Evolutionary conservation across 164 flowering plant genomes (phyloP).

Genomic region (Berberis vulgaris): DNA sequence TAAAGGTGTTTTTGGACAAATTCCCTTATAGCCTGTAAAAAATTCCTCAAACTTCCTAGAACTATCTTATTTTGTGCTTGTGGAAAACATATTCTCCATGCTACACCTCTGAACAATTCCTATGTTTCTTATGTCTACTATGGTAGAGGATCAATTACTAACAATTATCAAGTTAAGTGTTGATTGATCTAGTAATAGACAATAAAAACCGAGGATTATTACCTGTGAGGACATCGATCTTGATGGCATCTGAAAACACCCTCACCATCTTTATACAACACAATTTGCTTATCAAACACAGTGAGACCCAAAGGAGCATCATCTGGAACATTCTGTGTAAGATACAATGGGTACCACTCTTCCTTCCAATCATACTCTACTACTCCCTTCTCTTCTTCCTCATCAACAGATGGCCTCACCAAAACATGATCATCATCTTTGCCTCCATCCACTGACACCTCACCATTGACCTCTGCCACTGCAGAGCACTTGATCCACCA

Average conservation of each 20-base stretch:
- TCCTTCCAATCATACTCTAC: slow-evolving; percentile 81
- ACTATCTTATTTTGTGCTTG: too few relatives aligned
- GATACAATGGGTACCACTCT: slow-evolving; percentile 95
- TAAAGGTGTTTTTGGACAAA: neutral
- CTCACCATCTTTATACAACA: slow-evolving; percentile 61
- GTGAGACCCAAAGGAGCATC: slow-evolving; percentile 91
- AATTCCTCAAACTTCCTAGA: neutral
- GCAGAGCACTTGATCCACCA: slow-evolving; percentile 17
- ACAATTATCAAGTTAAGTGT: neutral
- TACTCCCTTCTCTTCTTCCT: slow-evolving; percentile 27
- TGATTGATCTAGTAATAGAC: neutral
- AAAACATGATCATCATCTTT: slow-evolving; percentile 24
- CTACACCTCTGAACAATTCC: neutral
- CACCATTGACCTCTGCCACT: slow-evolving; percentile 20
- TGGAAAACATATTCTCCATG: too few relatives aligned
- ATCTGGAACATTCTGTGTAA: slow-evolving; percentile 64
- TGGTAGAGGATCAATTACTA: neutral
- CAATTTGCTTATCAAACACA: slow-evolving; percentile 58
- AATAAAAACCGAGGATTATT: slow-evolving; percentile 1
- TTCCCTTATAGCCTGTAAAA: neutral
- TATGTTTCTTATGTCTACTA: neutral
- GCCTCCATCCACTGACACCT: slow-evolving; percentile 10
- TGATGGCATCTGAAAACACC: slow-evolving; percentile 64
- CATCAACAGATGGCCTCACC: slow-evolving; percentile 18
- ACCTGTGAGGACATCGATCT: slow-evolving; percentile 96